phyloP scores from a whole-genome alignment of 495 filamentous ascomycete species.

The Aspergillus cristatus region DNA sequence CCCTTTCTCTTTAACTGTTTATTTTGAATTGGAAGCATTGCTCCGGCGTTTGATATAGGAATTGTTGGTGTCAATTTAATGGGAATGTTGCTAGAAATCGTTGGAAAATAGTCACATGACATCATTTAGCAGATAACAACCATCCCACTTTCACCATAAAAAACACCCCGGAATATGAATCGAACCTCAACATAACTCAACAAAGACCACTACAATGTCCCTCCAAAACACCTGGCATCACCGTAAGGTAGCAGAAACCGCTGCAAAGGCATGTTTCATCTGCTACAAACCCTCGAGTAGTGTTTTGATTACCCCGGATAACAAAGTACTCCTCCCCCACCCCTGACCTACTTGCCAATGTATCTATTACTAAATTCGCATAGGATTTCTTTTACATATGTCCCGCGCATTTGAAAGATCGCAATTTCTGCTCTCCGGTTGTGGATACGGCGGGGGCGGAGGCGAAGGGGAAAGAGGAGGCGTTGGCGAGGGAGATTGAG shows the following conservation, averaged over 20 bases:
- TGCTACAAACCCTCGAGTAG: constrained; percentile 84
- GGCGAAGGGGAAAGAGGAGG: constrained; percentile 55
- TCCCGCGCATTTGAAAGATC: constrained; percentile 73
- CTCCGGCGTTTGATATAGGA: too few relatives aligned
- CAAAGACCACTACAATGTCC: too few relatives aligned
- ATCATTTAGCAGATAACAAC: neutral
- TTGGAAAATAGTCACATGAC: neutral
- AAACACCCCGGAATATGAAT: constrained; percentile 1
- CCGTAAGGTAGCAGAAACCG: constrained; percentile 77
- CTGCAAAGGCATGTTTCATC: constrained; percentile 74
- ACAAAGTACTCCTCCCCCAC: constrained; percentile 53
- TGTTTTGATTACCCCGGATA: constrained; percentile 83
- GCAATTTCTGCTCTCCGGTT: constrained; percentile 69
- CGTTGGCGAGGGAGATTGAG: constrained; percentile 63
- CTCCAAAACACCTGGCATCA: constrained; percentile 79
- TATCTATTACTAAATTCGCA: neutral
- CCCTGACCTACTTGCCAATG: neutral
- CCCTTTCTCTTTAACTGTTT: too few relatives aligned
- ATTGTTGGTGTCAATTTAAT: too few relatives aligned
- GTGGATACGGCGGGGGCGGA: constrained; percentile 67
- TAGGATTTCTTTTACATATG: constrained; percentile 96
- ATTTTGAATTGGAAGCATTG: too few relatives aligned
- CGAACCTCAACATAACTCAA: too few relatives aligned
- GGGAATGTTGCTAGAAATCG: too few relatives aligned
- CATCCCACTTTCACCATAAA: neutral